Base-by-base conservation (phyloP, 768 basidiomycete species). In the Phylloporus scabripes region DNA sequence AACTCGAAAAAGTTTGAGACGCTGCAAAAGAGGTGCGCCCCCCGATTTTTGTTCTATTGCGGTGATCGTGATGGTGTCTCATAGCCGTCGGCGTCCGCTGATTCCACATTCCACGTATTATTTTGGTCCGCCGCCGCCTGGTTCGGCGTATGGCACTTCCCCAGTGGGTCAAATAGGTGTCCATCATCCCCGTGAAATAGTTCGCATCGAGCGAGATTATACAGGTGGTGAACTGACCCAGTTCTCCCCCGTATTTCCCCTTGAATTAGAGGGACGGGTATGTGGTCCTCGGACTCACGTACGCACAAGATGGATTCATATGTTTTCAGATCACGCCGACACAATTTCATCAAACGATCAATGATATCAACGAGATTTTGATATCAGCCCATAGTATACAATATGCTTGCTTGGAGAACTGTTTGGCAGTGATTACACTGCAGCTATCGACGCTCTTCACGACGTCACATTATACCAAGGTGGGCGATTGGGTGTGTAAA, bases 201-300 rank as follows among this genome's bases (percentile, higher is more conserved):
- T 99, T 45, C 76, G 95, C 39, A 73, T 99, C 36, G 95, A 98
- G 67, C 72, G 96, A 46, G 96, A 99, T 66, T 99, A 96, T 65
- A 80, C 74, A 12, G 83, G 84, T 1, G 96, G 95, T 2, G 95
- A 98, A 63, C 73, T 94, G 7, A 78, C 83, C 26, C 95, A 97
- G 69, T 96, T 99, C 66, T 78, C 89, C 29, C 79, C 91, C 0
- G 81, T 85, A 55, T 99, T 87, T 67, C 93, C 92, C 1, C 70
- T 94, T 36, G 96, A 99, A 66, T 74, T 99, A 5, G 94, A 97
- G 58, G 91, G 92, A 40, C 78, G 96, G 66, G 93, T 95, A 60
- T 61, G 88, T 72, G 33, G 8, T 20, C 43, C 12, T 18, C 9
- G 28, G n/a, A 8, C 1, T 34, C 40, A 3, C 12, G 17, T 33